These are phyloP conservation scores for Ustilago hordei DNA, from an alignment of 1,284 basidiomycete species.

Conservation along the genomic window DNA sequence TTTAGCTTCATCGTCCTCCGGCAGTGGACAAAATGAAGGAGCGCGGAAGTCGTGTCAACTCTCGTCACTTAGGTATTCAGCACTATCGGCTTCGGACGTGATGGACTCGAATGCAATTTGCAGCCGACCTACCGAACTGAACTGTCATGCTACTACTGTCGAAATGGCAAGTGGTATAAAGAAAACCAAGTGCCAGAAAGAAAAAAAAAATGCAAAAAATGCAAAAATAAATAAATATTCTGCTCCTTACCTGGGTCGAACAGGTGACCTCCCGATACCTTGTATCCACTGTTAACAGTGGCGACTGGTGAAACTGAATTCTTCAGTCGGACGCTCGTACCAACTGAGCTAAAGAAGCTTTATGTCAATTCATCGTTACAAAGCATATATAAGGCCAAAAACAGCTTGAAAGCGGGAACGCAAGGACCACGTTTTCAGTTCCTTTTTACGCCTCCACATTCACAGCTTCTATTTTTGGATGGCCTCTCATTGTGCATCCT, in stretches of 20 bases:
- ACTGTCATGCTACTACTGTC: no score
- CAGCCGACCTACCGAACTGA: no score
- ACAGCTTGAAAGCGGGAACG: neutral
- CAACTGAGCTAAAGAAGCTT: slow-evolving; percentile 57
- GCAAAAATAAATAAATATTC: no score
- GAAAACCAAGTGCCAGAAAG: neutral
- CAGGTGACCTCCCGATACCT: slow-evolving; percentile 49
- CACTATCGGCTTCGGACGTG: no score
- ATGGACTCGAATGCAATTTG: no score
- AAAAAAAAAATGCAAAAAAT: slow-evolving; percentile 1
- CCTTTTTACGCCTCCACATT: slow-evolving; percentile 13
- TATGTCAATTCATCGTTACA: rapidly evolving
- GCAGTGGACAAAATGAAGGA: no score
- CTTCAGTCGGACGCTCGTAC: slow-evolving; percentile 62
- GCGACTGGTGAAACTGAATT: slow-evolving; percentile 41
- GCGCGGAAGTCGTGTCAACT: no score
- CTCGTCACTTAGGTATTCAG: no score
- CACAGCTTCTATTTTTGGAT: slow-evolving; percentile 6
- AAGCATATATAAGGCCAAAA: neutral
- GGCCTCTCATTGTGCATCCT: neutral
- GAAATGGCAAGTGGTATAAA: no score
- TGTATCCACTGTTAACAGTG: slow-evolving; percentile 24
- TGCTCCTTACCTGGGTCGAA: slow-evolving; percentile 57
- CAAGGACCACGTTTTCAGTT: slow-evolving; percentile 2
- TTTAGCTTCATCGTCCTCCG: no score